Percentiles rank a stretch among this genome's conserved stretches.
phyloP scores from a whole-genome alignment of 2,329 filamentous ascomycete genomes.

The Calcarisporium arbuscula region DNA sequence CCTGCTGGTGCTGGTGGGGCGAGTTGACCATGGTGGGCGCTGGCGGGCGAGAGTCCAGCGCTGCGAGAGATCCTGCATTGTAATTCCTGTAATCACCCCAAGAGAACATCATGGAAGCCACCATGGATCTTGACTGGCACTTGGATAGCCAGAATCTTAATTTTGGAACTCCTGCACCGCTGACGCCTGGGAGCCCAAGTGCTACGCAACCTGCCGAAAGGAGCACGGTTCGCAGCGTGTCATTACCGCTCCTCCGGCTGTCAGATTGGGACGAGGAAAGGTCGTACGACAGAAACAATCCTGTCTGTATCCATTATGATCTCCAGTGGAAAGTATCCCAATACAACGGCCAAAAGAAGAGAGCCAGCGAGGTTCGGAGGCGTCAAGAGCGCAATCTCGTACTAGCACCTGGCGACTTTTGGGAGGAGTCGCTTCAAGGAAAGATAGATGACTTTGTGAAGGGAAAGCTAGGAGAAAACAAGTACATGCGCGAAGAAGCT shows the following conservation, averaged over 20 bases:
- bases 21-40: too few relatives aligned
- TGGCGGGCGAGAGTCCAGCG: too few relatives aligned
- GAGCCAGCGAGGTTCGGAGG: background rate
- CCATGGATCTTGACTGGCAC: too few relatives aligned
- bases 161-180: too few relatives aligned
- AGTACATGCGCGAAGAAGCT: background rate
- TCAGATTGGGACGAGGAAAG: constrained; percentile 11
- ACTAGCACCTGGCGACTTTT: background rate
- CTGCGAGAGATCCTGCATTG: too few relatives aligned
- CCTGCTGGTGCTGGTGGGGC: too few relatives aligned
- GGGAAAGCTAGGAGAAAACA: background rate
- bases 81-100: too few relatives aligned
- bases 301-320: constrained; percentile 11
- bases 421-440: background rate
- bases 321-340: constrained; percentile 16
- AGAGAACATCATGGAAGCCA: too few relatives aligned
- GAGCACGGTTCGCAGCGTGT: too few relatives aligned
- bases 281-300: constrained; percentile 10
- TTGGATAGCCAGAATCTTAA: too few relatives aligned
- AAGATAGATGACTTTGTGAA: background rate
- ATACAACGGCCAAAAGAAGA: constrained; percentile 8
- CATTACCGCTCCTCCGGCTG: constrained; percentile 13
- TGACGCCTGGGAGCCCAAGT: too few relatives aligned
- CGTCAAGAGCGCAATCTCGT: background rate
- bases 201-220: too few relatives aligned